Evolutionary conservation across 2,329 filamentous ascomycete genomes (phyloP).

Genomic region (Nannizziopsis barbatae): DNA sequence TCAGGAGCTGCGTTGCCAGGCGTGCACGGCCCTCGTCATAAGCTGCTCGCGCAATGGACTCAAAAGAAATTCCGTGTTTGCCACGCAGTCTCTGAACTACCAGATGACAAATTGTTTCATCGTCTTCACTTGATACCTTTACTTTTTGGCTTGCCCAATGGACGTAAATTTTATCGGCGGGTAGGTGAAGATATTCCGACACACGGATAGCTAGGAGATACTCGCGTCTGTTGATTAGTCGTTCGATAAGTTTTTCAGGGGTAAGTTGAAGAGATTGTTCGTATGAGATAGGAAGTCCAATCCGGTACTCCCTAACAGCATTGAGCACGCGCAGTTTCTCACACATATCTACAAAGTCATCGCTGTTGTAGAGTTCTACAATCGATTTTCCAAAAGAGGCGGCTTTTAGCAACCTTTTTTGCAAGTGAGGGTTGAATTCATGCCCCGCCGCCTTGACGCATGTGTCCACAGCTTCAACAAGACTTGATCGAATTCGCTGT

Average conservation of each 20-base stretch:
- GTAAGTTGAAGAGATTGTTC: constrained; percentile 89
- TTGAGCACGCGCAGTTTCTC: constrained; percentile 88
- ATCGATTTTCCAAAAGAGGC: constrained; percentile 97
- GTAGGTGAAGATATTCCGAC: constrained; percentile 73
- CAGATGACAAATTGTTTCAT: constrained; percentile 73
- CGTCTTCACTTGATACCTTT: constrained; percentile 68
- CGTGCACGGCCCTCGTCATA: constrained; percentile 84
- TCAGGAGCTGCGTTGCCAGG: constrained; percentile 82
- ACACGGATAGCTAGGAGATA: constrained; percentile 84
- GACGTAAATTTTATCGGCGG: constrained; percentile 82
- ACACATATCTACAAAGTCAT: constrained; percentile 98
- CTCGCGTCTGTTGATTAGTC: constrained; percentile 78
- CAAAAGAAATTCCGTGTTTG: constrained; percentile 89
- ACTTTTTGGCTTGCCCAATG: constrained; percentile 97
- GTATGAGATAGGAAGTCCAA: constrained; percentile 81
- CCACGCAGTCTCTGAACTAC: constrained; percentile 79
- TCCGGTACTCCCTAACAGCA: constrained; percentile 79
- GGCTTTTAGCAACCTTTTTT: constrained; percentile 90
- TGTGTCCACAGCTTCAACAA: constrained; percentile 85
- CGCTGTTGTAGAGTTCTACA: constrained; percentile 91
- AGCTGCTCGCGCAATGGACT: constrained; percentile 81
- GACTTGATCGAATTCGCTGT: constrained; percentile 74
- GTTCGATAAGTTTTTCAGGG: constrained; percentile 73
- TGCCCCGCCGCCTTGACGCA: constrained; percentile 89
- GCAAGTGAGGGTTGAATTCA: constrained; percentile 82